Evolutionary conservation across 2,329 filamentous ascomycete genomes (phyloP).

Genomic region (Curvularia sp.): DNA sequence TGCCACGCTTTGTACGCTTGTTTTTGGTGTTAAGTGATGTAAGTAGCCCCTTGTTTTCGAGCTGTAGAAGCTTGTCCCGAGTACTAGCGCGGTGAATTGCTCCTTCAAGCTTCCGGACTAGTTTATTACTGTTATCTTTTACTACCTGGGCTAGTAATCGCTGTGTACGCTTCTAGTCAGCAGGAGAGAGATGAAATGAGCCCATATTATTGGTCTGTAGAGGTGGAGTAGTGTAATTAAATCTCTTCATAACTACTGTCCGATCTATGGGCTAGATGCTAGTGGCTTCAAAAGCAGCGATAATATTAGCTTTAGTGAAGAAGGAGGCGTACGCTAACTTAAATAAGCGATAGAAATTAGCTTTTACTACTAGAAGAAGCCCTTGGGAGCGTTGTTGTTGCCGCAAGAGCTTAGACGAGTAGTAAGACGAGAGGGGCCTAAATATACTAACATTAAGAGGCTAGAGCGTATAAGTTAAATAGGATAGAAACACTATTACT

Average conservation of each 20-base stretch:
- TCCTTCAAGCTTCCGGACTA: conserved; percentile 7
- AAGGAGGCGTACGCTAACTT: conserved; percentile 4
- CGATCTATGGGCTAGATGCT: too few species aligned
- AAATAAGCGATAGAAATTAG: conserved; percentile 7
- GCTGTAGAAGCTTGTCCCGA: too few species aligned
- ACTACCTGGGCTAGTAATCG: neutral
- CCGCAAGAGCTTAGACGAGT: neutral
- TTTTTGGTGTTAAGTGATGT: conserved; percentile 8
- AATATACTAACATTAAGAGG: too few species aligned
- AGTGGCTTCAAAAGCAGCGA: too few species aligned
- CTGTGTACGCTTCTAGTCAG: conserved; percentile 6
- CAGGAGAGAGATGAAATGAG: conserved; percentile 7
- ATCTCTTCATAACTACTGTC: too few species aligned
- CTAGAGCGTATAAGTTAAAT: too few species aligned
- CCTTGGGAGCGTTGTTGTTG: conserved; percentile 4
- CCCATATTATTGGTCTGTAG: neutral
- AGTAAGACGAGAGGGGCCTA: conserved; percentile 1
- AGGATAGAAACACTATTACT: conserved; percentile 2
- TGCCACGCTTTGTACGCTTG: conserved; percentile 3
- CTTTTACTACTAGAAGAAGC: conserved; percentile 3
- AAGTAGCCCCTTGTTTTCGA: neutral
- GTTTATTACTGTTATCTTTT: neutral
- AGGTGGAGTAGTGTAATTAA: conserved; percentile 1
- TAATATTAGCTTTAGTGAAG: neutral
- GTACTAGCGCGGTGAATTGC: conserved; percentile 7